Evolutionary conservation across 768 basidiomycete genomes (phyloP).

Genomic region (Lentinus brumalis): DNA sequence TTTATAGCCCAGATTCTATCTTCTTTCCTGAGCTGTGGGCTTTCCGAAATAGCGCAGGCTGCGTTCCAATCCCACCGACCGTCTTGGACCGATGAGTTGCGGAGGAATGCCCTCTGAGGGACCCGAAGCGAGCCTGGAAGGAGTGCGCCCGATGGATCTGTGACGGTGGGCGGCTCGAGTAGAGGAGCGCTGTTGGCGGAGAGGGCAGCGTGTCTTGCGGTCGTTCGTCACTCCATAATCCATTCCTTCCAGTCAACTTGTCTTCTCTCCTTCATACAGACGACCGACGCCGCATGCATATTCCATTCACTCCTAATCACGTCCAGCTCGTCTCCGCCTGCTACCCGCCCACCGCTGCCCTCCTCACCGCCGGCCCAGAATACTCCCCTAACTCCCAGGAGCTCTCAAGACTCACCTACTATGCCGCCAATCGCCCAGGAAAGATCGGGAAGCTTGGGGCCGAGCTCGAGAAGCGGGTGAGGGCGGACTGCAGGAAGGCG

Average conservation of each 20-base stretch:
- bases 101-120: too few relatives aligned
- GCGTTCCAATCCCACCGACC: too few relatives aligned
- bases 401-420: conserved; percentile 82
- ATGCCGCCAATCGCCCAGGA: conserved; percentile 80
- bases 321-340: conserved; percentile 82
- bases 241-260: conserved; percentile 17
- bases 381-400: conserved; percentile 84
- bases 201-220: conserved; percentile 4
- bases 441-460: conserved; percentile 76
- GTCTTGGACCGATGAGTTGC: too few relatives aligned
- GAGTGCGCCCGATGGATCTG: background rate
- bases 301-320: conserved; percentile 81
- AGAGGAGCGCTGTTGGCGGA: background rate
- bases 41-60: too few relatives aligned
- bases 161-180: background rate
- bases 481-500: conserved; percentile 65
- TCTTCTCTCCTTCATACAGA: conserved; percentile 34
- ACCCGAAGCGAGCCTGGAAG: too few relatives aligned
- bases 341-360: conserved; percentile 77
- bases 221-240: conserved; percentile 11
- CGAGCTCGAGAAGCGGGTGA: conserved; percentile 77
- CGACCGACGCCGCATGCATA: conserved; percentile 56
- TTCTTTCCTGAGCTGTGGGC: too few relatives aligned
- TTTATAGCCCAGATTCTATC: too few relatives aligned
- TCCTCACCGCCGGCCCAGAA: conserved; percentile 74